Percentiles rank a stretch among this genome's conserved stretches.
Evolutionary conservation across 139 green algal species (phyloP).

Genomic region (Zygnema circumcarinatum): DNA sequence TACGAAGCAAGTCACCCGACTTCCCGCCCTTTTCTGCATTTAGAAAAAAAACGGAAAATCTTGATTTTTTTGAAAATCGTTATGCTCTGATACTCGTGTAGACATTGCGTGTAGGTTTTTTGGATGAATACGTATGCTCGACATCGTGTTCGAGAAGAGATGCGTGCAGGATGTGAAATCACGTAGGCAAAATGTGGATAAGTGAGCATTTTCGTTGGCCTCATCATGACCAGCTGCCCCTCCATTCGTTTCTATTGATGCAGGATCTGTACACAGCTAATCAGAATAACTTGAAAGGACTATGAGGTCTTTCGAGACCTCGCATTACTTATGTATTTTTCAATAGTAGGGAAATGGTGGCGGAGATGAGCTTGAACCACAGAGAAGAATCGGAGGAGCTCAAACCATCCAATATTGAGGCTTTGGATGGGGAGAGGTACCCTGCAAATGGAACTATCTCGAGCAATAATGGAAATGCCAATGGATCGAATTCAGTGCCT

Average conservation of each 20-base stretch:
- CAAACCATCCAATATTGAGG: background rate
- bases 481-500: background rate
- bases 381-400: background rate
- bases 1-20: background rate
- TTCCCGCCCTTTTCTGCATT: background rate
- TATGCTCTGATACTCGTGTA: too few species aligned
- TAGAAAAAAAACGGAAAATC: background rate
- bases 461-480: background rate
- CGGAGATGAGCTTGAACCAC: background rate
- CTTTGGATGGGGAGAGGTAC: background rate
- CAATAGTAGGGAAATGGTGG: background rate
- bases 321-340: background rate
- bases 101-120: background rate
- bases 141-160: too few species aligned
- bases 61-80: slow-evolving; percentile 1
- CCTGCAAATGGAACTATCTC: background rate
- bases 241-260: background rate
- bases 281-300: too few species aligned
- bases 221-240: background rate
- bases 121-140: background rate
- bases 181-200: too few species aligned
- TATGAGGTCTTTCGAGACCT: background rate
- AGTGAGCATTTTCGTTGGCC: too few species aligned
- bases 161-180: too few species aligned
- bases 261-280: background rate